phyloP scores from a whole-genome alignment of 2,329 filamentous ascomycete species.

The Botrytis aclada region DNA sequence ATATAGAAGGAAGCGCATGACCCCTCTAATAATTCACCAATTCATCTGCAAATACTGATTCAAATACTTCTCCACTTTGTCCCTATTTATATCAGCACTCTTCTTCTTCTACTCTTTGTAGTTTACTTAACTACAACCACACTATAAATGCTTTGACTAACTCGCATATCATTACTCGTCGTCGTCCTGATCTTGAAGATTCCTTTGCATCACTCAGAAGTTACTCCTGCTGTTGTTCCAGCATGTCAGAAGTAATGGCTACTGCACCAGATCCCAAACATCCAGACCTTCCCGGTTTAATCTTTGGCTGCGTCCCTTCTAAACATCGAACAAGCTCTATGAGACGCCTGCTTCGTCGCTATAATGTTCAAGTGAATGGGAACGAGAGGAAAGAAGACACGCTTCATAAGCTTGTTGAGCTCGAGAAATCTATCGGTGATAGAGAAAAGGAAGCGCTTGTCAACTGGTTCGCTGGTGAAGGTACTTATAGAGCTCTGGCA shows the following conservation, averaged over 20 bases:
- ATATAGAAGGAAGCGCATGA: neutral
- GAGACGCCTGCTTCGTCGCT: neutral
- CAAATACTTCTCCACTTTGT: neutral
- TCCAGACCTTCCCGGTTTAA: neutral
- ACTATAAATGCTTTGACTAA: neutral
- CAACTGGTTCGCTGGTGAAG: neutral
- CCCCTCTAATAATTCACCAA: neutral
- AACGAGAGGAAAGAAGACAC: neutral
- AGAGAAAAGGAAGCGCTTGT: slow-evolving; percentile 7
- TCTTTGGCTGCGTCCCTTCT: neutral
- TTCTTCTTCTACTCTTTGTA: neutral
- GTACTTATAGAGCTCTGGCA: neutral
- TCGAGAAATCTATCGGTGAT: neutral
- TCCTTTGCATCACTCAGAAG: neutral
- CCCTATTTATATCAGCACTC: neutral
- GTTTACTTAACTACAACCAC: neutral
- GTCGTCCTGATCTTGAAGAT: neutral
- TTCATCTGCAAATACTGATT: neutral
- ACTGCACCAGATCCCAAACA: neutral
- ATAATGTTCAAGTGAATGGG: neutral
- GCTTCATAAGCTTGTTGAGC: neutral
- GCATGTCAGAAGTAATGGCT: neutral
- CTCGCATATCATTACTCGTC: neutral
- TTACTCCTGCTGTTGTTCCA: neutral
- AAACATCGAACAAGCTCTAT: neutral